Evolutionary conservation across 768 basidiomycete genomes (phyloP).

Genomic region (Mycena leptocephala): DNA sequence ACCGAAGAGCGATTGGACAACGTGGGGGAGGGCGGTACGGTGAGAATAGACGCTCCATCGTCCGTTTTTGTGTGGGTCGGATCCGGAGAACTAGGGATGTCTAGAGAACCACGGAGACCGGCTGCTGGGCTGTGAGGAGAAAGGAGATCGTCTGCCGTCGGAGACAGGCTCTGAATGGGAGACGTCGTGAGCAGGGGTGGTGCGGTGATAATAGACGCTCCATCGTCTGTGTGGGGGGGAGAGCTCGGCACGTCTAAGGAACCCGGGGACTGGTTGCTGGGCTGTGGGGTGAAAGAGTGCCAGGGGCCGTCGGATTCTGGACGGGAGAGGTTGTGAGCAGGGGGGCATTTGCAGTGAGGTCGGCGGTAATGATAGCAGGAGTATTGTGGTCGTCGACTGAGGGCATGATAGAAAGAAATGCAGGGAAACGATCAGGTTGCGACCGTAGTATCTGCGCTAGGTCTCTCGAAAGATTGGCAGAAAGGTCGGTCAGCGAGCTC

Average conservation of each 20-base stretch:
- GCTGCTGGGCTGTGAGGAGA: conserved; percentile 40
- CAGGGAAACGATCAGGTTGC: too few relatives aligned
- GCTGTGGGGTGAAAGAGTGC: too few relatives aligned
- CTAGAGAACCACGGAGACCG: conserved; percentile 29
- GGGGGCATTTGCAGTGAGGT: conserved; percentile 16
- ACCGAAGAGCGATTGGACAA: conserved; percentile 77
- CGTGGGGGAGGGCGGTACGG: conserved; percentile 82
- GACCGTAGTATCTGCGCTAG: too few relatives aligned
- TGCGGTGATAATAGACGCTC: conserved; percentile 46
- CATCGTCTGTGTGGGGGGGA: conserved; percentile 54
- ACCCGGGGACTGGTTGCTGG: too few relatives aligned
- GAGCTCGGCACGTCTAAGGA: conserved; percentile 45
- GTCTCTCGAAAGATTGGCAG: too few relatives aligned
- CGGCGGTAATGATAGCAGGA: conserved; percentile 31
- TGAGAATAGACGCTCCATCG: conserved; percentile 56
- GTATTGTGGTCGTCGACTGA: conserved; percentile 31
- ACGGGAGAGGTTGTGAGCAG: too few relatives aligned
- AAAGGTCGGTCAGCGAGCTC: too few relatives aligned
- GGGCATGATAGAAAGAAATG: conserved; percentile 23
- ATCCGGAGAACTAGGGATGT: conserved; percentile 43
- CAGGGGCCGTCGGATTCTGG: too few relatives aligned
- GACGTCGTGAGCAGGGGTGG: conserved; percentile 25
- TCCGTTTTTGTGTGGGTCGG: conserved; percentile 58
- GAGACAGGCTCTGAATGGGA: conserved; percentile 20
- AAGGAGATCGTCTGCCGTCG: conserved; percentile 37